Conservation (phyloP, 2,329 filamentous ascomycete genomes). For the Phyllosticta paracitricarpa region DNA sequence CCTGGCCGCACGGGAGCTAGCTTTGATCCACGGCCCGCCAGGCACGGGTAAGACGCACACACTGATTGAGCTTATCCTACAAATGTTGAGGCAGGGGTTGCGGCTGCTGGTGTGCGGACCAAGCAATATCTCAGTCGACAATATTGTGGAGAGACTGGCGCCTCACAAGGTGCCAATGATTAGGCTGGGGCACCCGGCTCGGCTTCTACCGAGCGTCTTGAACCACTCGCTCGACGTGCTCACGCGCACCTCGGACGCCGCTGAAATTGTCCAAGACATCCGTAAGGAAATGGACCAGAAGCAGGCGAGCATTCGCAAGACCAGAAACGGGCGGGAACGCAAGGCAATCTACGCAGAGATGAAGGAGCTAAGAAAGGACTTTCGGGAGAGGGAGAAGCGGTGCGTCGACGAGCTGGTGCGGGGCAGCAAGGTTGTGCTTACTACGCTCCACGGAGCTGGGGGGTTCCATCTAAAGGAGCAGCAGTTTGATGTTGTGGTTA, state of each 20-base stretch:
- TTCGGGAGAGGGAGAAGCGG: conserved; percentile 68
- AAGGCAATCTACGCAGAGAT: conserved; percentile 76
- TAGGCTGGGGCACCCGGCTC: conserved; percentile 83
- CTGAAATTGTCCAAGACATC: conserved; percentile 80
- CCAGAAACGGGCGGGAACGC: conserved; percentile 67
- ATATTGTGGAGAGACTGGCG: conserved; percentile 86
- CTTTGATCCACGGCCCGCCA: conserved; percentile 87
- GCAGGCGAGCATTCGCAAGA: conserved; percentile 80
- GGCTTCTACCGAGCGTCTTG: conserved; percentile 77
- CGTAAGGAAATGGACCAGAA: conserved; percentile 88
- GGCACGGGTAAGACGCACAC: conserved; percentile 97
- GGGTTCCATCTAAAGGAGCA: conserved; percentile 71
- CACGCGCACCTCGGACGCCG: conserved; percentile 82
- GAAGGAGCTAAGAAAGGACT: conserved; percentile 79
- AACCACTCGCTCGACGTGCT: conserved; percentile 86
- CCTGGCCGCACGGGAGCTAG: conserved; percentile 68
- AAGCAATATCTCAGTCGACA: conserved; percentile 95
- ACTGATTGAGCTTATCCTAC: conserved; percentile 88
- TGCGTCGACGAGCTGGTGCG: conserved; percentile 69
- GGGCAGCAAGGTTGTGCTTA: conserved; percentile 77
- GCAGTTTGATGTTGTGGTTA: conserved; percentile 84
- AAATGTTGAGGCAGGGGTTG: conserved; percentile 63
- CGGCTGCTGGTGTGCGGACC: conserved; percentile 89
- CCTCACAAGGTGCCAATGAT: conserved; percentile 79
- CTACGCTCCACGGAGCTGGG: conserved; percentile 86